Evolutionary conservation across 2,329 filamentous ascomycete species (phyloP).

Genomic region (Periconia sp.): DNA sequence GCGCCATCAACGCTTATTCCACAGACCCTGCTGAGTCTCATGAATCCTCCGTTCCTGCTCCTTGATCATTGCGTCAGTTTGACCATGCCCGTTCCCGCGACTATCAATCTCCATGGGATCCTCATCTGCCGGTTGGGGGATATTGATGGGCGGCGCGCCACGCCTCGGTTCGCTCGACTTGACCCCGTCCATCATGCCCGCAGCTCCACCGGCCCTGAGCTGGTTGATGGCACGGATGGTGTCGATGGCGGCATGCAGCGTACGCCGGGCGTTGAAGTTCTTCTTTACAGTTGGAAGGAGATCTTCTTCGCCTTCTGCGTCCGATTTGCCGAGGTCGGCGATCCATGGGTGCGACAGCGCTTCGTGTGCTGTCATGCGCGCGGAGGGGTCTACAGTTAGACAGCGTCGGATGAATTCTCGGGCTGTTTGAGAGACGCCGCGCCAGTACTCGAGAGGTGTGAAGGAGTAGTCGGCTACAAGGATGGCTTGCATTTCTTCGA

Average conservation of each 20-base stretch:
- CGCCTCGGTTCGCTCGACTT: constrained; percentile 57
- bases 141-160: constrained; percentile 34
- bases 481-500: constrained; percentile 99
- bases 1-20: constrained; percentile 41
- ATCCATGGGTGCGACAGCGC: constrained; percentile 68
- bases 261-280: constrained; percentile 68
- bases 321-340: constrained; percentile 56
- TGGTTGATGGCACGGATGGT: constrained; percentile 70
- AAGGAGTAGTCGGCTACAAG: constrained; percentile 95
- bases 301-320: constrained; percentile 49
- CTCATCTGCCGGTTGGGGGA: constrained; percentile 37
- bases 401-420: constrained; percentile 92
- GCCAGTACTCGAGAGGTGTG: constrained; percentile 94
- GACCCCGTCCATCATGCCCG: constrained; percentile 64
- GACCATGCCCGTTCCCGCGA: constrained; percentile 60
- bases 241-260: constrained; percentile 68
- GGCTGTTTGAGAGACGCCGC: constrained; percentile 78
- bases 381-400: constrained; percentile 83
- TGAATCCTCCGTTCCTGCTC: constrained; percentile 62
- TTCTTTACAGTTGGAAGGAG: constrained; percentile 68
- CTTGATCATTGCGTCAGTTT: constrained; percentile 63
- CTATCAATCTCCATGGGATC: constrained; percentile 59
- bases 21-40: constrained; percentile 61
- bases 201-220: constrained; percentile 60
- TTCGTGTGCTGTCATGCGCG: constrained; percentile 88